A percentile compares a stretch with the other conserved stretches of the same genome.
phyloP scores from a whole-genome alignment of 345 rosid species.

The Jatropha curcas region DNA sequence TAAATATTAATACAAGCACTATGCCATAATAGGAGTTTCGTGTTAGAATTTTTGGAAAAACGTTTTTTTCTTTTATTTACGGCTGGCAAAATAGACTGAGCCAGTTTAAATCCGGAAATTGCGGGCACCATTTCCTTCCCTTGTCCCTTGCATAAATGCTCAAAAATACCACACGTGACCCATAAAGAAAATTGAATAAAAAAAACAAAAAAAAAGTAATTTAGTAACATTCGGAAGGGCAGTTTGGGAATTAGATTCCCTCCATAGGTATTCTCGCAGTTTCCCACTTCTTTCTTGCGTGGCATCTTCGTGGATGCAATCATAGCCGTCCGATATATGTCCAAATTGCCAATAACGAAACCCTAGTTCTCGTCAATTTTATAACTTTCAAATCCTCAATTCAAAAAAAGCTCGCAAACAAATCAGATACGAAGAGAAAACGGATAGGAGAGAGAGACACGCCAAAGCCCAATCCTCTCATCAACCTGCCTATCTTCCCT shows the following conservation, averaged over 20 bases:
- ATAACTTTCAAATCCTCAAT: slow-evolving; percentile 12
- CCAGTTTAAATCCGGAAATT: slow-evolving; percentile 37
- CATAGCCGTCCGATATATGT: slow-evolving; percentile 54
- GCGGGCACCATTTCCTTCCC: slow-evolving; percentile 37
- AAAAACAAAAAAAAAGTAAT: neutral
- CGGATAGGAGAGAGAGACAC: neutral
- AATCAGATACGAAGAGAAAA: neutral
- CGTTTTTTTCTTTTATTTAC: slow-evolving; percentile 1
- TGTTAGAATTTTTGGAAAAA: no score
- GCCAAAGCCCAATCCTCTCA: neutral
- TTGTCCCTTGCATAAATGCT: slow-evolving; percentile 21
- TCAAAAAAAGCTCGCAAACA: neutral
- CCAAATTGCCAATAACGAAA: slow-evolving; percentile 30
- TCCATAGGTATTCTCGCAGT: slow-evolving; percentile 24
- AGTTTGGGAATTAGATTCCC: slow-evolving; percentile 16
- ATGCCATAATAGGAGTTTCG: no score
- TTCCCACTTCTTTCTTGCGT: slow-evolving; percentile 14
- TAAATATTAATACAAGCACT: no score
- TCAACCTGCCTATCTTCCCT: neutral
- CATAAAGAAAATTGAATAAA: no score
- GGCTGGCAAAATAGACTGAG: slow-evolving; percentile 32
- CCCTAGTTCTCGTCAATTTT: slow-evolving; percentile 43
- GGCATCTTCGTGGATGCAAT: slow-evolving; percentile 41
- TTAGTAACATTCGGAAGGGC: slow-evolving; percentile 9
- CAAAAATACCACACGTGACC: slow-evolving; percentile 9